Evolutionary conservation across 768 basidiomycete species (phyloP), one percentile per base, ranked within the genome.

Genomic region (Mycena rosella): DNA sequence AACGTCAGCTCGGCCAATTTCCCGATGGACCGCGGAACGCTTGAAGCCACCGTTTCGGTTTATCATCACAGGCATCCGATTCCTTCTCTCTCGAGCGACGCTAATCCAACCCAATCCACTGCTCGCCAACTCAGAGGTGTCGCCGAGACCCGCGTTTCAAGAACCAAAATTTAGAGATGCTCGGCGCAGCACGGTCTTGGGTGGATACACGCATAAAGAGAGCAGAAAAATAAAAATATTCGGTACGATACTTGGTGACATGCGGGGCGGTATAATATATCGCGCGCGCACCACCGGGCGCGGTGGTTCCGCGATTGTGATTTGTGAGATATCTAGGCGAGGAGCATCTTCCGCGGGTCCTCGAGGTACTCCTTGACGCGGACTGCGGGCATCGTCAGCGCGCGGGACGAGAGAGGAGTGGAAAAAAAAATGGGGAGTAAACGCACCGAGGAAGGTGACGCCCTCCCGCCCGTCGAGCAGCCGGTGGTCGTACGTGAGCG

Each of bases 381-480:
- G 74, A 97, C 96, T 95, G 70, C 72, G 32, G 49, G 53, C 5
- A 26, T 5, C 38, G 24, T 60, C 36, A 52, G 36, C 20, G 40
- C 42, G 53, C 26, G 29, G 52, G 34, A 59, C 22, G 53, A 45
- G 52, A 34, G 20, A 14, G 70, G 20, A 57, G 44, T 29, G 26
- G 20, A 40, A 30, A 13, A 40, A 40, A 15, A 15, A 61, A 47
- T 30, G n/a, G 13, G 53, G 52, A 36, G 42, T 84, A 51, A 29
- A 51, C 93, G 72, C 72, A 96, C 95, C 96, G 71, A 99, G 90
- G 95, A 99, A 98, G 44, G 96, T 97, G 59, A 96, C 93, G 36
- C 93, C 97, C 80, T 99, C 97, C 71, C 97, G 86, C 38, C 97
- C 97, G 77, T 99, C 97, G 72, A 99, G 86, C 74, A 99, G 81